These are phyloP conservation scores for Vitis labrusca DNA, from an alignment of 164 flowering plant species.

Conservation along the genomic window DNA sequence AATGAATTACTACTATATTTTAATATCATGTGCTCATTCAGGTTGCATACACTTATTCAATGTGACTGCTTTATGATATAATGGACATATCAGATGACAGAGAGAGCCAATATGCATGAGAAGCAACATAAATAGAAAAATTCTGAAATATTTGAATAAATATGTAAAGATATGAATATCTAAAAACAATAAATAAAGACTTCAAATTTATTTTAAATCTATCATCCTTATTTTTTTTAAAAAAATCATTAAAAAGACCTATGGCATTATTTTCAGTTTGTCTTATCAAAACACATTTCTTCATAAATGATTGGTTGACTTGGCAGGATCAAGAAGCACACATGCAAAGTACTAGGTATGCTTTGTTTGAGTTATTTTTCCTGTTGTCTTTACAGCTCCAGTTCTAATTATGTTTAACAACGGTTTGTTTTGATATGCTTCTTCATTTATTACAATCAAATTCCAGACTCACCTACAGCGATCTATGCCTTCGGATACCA, in stretches of 20 bases:
- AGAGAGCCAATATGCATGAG: too few relatives aligned
- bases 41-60: too few relatives aligned
- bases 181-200: too few relatives aligned
- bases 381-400: background rate
- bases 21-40: too few relatives aligned
- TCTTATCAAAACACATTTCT: background rate
- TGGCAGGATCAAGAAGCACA: constrained; percentile 61
- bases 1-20: too few relatives aligned
- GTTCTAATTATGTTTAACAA: background rate
- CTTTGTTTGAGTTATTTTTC: constrained; percentile 4
- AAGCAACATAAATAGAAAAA: too few relatives aligned
- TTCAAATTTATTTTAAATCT: background rate
- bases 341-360: constrained; percentile 64
- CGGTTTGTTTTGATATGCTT: constrained; percentile 2
- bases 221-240: background rate
- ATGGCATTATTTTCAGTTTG: background rate
- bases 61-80: too few relatives aligned
- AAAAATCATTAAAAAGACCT: background rate
- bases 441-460: constrained; percentile 19
- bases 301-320: constrained; percentile 14
- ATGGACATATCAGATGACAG: too few relatives aligned
- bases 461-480: constrained; percentile 95
- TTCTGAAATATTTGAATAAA: too few relatives aligned
- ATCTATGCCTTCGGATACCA: constrained; percentile 87
- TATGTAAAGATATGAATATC: too few relatives aligned